Conservation (phyloP, 2,329 filamentous ascomycete genomes). For the Pseudopyricularia javanii region DNA sequence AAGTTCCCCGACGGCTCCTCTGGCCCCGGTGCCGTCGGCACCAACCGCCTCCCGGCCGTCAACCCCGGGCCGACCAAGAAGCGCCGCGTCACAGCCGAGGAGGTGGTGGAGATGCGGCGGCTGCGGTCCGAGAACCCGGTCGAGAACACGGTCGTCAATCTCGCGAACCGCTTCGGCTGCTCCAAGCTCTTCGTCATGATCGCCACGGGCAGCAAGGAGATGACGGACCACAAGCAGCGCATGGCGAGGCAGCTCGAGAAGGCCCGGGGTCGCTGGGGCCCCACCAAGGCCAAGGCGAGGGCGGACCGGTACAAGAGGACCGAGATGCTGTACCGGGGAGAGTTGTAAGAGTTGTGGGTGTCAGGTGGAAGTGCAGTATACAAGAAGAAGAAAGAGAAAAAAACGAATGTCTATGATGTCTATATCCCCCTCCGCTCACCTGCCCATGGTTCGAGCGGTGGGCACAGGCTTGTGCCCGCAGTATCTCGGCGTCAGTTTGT, state of each 20-base stretch:
- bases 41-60: slow-evolving; percentile 4
- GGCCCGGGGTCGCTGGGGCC: slow-evolving; percentile 44
- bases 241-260: slow-evolving; percentile 31
- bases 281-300: slow-evolving; percentile 37
- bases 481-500: too few relatives aligned
- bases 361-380: neutral
- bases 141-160: slow-evolving; percentile 38
- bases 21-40: slow-evolving; percentile 4
- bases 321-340: slow-evolving; percentile 36
- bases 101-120: slow-evolving; percentile 48
- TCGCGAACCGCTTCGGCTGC: slow-evolving; percentile 45
- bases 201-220: slow-evolving; percentile 32
- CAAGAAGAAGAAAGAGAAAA: neutral
- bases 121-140: slow-evolving; percentile 40
- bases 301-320: slow-evolving; percentile 42
- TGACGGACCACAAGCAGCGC: slow-evolving; percentile 25
- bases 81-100: slow-evolving; percentile 34
- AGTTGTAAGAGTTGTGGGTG: slow-evolving; percentile 22
- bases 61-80: neutral
- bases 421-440: too few relatives aligned
- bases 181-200: slow-evolving; percentile 44
- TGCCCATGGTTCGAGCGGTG: too few relatives aligned
- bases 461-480: too few relatives aligned
- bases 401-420: too few relatives aligned
- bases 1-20: neutral